Evolutionary conservation across 2,329 filamentous ascomycete genomes (phyloP).

Genomic region (Parastagonospora nodorum): DNA sequence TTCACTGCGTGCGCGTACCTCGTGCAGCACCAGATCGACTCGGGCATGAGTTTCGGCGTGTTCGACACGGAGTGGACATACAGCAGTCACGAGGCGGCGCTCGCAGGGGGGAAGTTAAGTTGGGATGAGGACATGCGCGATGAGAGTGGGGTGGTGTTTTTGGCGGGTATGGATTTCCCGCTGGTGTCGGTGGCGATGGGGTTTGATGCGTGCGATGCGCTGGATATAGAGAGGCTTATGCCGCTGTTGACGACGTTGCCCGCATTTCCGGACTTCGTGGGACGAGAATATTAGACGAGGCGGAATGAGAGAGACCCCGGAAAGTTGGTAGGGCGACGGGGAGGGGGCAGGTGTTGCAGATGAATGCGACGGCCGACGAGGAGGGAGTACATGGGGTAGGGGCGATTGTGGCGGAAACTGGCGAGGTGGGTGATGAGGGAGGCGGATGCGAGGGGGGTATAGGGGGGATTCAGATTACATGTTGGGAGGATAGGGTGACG

Average conservation of each 20-base stretch:
- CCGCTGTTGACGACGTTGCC: slow-evolving; percentile 28
- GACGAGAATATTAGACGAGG: slow-evolving; percentile 22
- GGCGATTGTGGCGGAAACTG: slow-evolving; percentile 39
- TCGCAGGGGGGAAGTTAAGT: slow-evolving; percentile 30
- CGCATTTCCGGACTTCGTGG: slow-evolving; percentile 30
- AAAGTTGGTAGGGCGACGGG: slow-evolving; percentile 34
- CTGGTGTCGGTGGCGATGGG: slow-evolving; percentile 45
- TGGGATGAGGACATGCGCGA: slow-evolving; percentile 31
- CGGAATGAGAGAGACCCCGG: slow-evolving; percentile 28
- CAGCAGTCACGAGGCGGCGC: slow-evolving; percentile 37
- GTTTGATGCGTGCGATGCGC: slow-evolving; percentile 38
- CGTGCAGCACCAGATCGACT: slow-evolving; percentile 40
- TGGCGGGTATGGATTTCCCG: slow-evolving; percentile 47
- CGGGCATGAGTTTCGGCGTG: slow-evolving; percentile 44
- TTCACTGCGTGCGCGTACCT: slow-evolving; percentile 29
- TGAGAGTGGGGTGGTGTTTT: slow-evolving; percentile 27
- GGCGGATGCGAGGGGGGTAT: slow-evolving; percentile 38
- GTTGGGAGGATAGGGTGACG: slow-evolving; percentile 35
- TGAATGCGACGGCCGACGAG: slow-evolving; percentile 47
- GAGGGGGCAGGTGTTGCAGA: slow-evolving; percentile 38
- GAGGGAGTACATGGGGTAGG: slow-evolving; percentile 41
- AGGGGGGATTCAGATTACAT: slow-evolving; percentile 46
- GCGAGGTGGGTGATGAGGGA: slow-evolving; percentile 47
- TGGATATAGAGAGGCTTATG: slow-evolving; percentile 30
- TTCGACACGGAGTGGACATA: slow-evolving; percentile 48